These are phyloP conservation scores for Elongisporangium prolatum DNA, from an alignment of 352 stramenopile species.

Conservation along the genomic window DNA sequence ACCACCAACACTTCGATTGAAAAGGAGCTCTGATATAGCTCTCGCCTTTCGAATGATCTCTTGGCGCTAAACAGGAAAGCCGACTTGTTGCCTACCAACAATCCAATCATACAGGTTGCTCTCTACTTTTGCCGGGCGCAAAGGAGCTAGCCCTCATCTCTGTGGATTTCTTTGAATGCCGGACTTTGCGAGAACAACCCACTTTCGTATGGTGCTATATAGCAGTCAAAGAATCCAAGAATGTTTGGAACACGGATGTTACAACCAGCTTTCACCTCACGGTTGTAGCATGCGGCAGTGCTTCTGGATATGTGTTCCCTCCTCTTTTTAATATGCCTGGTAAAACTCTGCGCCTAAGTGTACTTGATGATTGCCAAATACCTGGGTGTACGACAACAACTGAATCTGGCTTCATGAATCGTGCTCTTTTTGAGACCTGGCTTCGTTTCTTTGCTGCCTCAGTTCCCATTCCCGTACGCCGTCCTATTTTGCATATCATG, in stretches of 20 bases:
- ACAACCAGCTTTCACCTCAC: conserved; percentile 20
- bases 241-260: conserved; percentile 14
- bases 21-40: no score
- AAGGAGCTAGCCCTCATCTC: no score
- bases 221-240: conserved; percentile 13
- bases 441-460: conserved; percentile 5
- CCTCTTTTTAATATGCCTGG: conserved; percentile 16
- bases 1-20: no score
- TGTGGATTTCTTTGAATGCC: no score
- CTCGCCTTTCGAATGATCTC: no score
- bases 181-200: no score
- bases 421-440: conserved; percentile 8
- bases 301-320: conserved; percentile 6
- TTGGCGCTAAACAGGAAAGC: conserved; percentile 10
- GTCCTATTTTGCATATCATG: conserved; percentile 8
- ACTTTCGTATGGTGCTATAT: no score
- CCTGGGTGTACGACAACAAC: conserved; percentile 4
- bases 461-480: not conserved
- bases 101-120: no score
- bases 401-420: conserved; percentile 13
- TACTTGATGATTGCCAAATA: no score
- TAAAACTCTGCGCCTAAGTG: conserved; percentile 4
- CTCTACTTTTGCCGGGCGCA: no score
- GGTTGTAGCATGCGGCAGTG: conserved; percentile 19
- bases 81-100: no score